These are phyloP conservation scores for Pseudonectria foliicola DNA, from an alignment of 2,329 filamentous ascomycete genomes.

Conservation along the genomic window DNA sequence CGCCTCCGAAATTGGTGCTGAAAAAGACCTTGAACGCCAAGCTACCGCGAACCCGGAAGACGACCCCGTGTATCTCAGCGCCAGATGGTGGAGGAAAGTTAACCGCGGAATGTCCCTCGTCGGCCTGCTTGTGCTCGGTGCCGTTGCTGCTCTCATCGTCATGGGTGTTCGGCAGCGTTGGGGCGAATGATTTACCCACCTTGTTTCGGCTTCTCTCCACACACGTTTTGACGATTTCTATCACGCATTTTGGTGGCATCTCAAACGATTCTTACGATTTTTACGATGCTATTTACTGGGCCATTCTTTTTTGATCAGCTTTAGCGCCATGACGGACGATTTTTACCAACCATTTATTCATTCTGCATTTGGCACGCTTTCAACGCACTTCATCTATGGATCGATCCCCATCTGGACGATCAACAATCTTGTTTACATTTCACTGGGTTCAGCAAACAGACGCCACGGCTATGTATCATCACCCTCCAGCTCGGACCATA, in stretches of 20 bases:
- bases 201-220: conserved; percentile 7
- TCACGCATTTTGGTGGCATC: background rate
- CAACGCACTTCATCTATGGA: too few relatives aligned
- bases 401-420: too few relatives aligned
- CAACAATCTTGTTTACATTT: background rate
- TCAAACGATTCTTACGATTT: background rate
- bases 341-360: too few relatives aligned
- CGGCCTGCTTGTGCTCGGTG: conserved; percentile 46
- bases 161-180: conserved; percentile 46
- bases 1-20: conserved; percentile 32
- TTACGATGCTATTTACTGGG: background rate
- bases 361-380: background rate
- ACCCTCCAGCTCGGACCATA: too few relatives aligned
- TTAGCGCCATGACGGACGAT: too few relatives aligned
- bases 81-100: conserved; percentile 52
- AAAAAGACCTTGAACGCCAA: conserved; percentile 28
- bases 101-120: conserved; percentile 53
- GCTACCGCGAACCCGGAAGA: conserved; percentile 26
- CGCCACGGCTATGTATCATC: too few relatives aligned
- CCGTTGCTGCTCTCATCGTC: conserved; percentile 43
- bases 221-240: conserved; percentile 2
- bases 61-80: conserved; percentile 43
- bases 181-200: conserved; percentile 21
- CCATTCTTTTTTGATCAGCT: background rate
- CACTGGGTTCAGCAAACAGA: background rate